Conservation (phyloP, 169 alveolate genomes). For the Besnoitia besnoiti region DNA sequence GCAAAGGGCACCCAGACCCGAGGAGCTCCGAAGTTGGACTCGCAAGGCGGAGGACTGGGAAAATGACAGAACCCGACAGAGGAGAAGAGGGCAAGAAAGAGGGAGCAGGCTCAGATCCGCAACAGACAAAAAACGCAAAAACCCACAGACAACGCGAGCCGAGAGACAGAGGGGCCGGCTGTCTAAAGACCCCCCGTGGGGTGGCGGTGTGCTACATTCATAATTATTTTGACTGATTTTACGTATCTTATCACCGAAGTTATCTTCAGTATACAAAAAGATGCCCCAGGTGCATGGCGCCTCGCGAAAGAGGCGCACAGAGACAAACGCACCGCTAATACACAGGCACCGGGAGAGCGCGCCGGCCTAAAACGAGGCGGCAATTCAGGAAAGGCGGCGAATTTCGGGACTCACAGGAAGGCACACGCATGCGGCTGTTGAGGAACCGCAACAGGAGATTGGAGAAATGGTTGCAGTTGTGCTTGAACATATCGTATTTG, state of each 20-base stretch:
- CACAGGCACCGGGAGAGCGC: background rate
- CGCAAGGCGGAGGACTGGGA: background rate
- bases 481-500: conserved; percentile 42
- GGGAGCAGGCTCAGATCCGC: background rate
- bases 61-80: background rate
- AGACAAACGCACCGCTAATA: background rate
- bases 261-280: no score
- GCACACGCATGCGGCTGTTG: background rate
- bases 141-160: background rate
- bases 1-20: no score
- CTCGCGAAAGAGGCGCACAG: background rate
- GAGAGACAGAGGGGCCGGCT: no score
- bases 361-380: no score
- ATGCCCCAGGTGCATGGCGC: no score
- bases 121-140: background rate
- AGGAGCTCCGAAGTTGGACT: background rate
- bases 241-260: no score
- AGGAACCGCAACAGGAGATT: conserved; percentile 39
- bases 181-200: no score
- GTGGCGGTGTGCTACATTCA: no score
- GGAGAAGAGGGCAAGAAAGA: background rate
- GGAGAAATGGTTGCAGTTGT: conserved; percentile 60
- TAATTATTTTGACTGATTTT: no score
- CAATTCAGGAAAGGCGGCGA: no score
- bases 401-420: background rate